Conservation (phyloP, 352 stramenopile species). For the Globisporangium spiculum region DNA sequence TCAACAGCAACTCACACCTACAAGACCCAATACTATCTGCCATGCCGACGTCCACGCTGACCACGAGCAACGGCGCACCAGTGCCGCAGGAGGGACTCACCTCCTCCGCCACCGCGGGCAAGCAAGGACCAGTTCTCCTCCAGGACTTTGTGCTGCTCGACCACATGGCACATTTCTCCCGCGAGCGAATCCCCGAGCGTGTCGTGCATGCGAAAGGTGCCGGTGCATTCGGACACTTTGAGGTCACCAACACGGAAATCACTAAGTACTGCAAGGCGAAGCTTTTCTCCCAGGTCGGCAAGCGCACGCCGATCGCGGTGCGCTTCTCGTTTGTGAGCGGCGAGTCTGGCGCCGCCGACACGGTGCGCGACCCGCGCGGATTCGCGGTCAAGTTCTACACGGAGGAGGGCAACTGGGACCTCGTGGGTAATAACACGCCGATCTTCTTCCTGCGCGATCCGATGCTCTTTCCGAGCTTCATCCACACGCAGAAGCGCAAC, state of each 20-base stretch:
- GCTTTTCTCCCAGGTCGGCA: constrained; percentile 75
- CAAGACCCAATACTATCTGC: neutral
- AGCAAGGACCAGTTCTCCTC: constrained; percentile 56
- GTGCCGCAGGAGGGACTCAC: constrained; percentile 63
- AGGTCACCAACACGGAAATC: constrained; percentile 66
- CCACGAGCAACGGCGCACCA: constrained; percentile 40
- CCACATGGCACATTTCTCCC: constrained; percentile 89
- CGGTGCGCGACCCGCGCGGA: constrained; percentile 82
- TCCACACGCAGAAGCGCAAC: constrained; percentile 93
- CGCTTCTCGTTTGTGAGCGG: constrained; percentile 86
- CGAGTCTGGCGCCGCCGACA: constrained; percentile 82
- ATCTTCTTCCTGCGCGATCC: constrained; percentile 94
- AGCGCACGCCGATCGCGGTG: constrained; percentile 83
- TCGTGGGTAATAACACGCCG: constrained; percentile 93
- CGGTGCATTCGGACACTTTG: constrained; percentile 91
- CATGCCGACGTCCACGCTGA: neutral
- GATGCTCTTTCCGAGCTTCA: constrained; percentile 91
- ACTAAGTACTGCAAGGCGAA: constrained; percentile 72
- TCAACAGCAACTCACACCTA: too few species aligned
- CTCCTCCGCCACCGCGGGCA: constrained; percentile 59
- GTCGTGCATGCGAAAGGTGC: constrained; percentile 92
- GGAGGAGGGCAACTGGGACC: constrained; percentile 92
- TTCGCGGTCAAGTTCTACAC: constrained; percentile 95
- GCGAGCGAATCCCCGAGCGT: constrained; percentile 89
- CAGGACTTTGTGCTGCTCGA: constrained; percentile 89